A percentile compares a stretch with the other conserved stretches of the same genome.
Conservation (phyloP, 495 filamentous ascomycete genomes). For the Penicillium paradoxum region DNA sequence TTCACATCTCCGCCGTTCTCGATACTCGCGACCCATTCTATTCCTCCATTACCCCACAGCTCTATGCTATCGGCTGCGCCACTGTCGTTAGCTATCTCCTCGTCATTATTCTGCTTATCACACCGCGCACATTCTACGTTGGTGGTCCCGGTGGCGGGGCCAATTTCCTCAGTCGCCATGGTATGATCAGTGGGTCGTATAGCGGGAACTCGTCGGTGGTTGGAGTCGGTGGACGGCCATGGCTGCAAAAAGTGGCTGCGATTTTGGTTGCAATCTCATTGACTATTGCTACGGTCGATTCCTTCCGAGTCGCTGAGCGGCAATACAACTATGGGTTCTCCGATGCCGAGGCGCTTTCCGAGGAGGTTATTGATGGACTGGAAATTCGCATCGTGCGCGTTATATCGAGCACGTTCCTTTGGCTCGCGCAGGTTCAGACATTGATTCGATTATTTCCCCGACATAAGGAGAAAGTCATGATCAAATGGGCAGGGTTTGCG, state of each 20-base stretch:
- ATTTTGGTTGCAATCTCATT: conserved; percentile 85
- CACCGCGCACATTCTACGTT: conserved; percentile 80
- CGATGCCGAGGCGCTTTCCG: conserved; percentile 67
- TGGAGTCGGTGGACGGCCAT: conserved; percentile 86
- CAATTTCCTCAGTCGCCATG: conserved; percentile 74
- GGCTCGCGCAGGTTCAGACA: conserved; percentile 96
- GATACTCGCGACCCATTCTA: conserved; percentile 84
- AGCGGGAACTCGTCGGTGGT: conserved; percentile 65
- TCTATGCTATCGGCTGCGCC: conserved; percentile 84
- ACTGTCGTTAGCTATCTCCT: conserved; percentile 92
- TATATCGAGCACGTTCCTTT: conserved; percentile 90
- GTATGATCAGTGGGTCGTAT: conserved; percentile 73
- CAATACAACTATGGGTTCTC: conserved; percentile 72
- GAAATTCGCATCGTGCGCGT: conserved; percentile 85
- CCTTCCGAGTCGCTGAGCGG: conserved; percentile 70
- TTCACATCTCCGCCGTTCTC: conserved; percentile 39
- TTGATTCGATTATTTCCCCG: conserved; percentile 92
- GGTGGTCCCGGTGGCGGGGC: conserved; percentile 62
- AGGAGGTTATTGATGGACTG: conserved; percentile 69
- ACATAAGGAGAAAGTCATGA: conserved; percentile 94
- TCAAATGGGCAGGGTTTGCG: conserved; percentile 96
- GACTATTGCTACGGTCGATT: conserved; percentile 87
- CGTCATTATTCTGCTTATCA: conserved; percentile 90
- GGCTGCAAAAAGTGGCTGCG: conserved; percentile 93
- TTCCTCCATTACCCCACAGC: conserved; percentile 81